Conservation (phyloP, 805 yeast genomes). For the Candida hungchunana region DNA sequence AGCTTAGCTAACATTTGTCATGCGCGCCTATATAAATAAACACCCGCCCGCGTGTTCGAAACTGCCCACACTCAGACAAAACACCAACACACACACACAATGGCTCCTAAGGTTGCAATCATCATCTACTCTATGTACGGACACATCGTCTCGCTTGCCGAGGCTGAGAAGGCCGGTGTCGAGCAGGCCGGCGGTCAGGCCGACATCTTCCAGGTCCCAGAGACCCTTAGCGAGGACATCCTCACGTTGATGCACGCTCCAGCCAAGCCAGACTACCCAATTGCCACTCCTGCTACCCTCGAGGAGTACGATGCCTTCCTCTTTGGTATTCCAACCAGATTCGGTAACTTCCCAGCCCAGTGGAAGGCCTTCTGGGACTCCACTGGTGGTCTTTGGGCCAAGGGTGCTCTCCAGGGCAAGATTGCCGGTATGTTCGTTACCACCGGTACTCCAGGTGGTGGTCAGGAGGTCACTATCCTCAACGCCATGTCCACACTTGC, state of each 20-base stretch:
- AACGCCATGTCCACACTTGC: slow-evolving; percentile 53
- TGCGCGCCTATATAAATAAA: not conserved
- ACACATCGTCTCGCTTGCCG: slow-evolving; percentile 68
- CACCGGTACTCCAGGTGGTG: slow-evolving; percentile 73
- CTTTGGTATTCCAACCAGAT: slow-evolving; percentile 80
- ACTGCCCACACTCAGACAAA: too few relatives aligned
- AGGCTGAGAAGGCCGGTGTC: slow-evolving; percentile 64
- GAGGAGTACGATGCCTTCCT: slow-evolving; percentile 65
- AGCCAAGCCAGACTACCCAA: slow-evolving; percentile 49
- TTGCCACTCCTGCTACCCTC: slow-evolving; percentile 54
- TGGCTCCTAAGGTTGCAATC: slow-evolving; percentile 32
- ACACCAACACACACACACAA: too few relatives aligned
- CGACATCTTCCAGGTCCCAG: slow-evolving; percentile 74
- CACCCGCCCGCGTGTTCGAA: too few relatives aligned
- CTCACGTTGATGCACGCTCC: slow-evolving; percentile 65
- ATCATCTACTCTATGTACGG: slow-evolving; percentile 80
- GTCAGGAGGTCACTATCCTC: slow-evolving; percentile 69
- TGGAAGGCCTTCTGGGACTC: slow-evolving; percentile 71
- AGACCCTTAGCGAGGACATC: slow-evolving; percentile 65
- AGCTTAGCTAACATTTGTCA: too few relatives aligned
- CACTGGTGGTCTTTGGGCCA: slow-evolving; percentile 75
- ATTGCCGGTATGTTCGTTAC: slow-evolving; percentile 68
- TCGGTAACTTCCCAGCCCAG: slow-evolving; percentile 72
- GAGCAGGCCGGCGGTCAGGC: slow-evolving; percentile 67
- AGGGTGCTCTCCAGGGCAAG: slow-evolving; percentile 66